A percentile compares a stretch with the other conserved stretches of the same genome.
phyloP scores from a whole-genome alignment of 306 rosid species.

The Parietaria judaica region DNA sequence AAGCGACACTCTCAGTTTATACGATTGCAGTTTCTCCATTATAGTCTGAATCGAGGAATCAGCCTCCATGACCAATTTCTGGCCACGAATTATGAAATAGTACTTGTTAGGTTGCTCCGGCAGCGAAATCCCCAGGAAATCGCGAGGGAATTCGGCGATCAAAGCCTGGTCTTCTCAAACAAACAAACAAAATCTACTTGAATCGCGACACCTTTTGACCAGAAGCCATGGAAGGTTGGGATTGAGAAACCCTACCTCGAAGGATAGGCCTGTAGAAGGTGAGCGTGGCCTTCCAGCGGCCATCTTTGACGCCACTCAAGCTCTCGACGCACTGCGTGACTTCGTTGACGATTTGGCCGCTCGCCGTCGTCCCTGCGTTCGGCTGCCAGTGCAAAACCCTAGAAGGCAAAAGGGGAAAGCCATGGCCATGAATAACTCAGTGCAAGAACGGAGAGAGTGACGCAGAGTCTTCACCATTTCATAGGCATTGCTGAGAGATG shows the following conservation, averaged over 20 bases:
- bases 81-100: slow-evolving; percentile 68
- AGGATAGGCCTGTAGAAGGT: slow-evolving; percentile 76
- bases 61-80: slow-evolving; percentile 65
- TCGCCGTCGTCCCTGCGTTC: slow-evolving; percentile 54
- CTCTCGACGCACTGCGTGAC: slow-evolving; percentile 77
- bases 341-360: slow-evolving; percentile 69
- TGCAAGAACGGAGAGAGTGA: not conserved
- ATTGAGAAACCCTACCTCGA: slow-evolving; percentile 40
- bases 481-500: slow-evolving; percentile 28
- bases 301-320: slow-evolving; percentile 75
- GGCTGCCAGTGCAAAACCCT: slow-evolving; percentile 97
- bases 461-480: slow-evolving; percentile 33
- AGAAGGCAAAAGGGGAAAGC: not conserved
- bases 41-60: slow-evolving; percentile 66
- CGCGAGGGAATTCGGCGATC: slow-evolving; percentile 58
- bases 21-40: slow-evolving; percentile 94
- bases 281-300: slow-evolving; percentile 78
- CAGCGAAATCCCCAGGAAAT: slow-evolving; percentile 62
- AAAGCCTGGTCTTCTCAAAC: slow-evolving; percentile 30
- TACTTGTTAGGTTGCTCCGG: slow-evolving; percentile 78
- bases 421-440: too few species aligned
- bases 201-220: not conserved
- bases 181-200: not conserved
- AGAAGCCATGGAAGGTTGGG: not conserved
- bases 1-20: slow-evolving; percentile 63